Percentiles rank a stretch among this genome's conserved stretches.
Evolutionary conservation across 2,329 filamentous ascomycete species (phyloP).

Genomic region (Xylogone sp.): DNA sequence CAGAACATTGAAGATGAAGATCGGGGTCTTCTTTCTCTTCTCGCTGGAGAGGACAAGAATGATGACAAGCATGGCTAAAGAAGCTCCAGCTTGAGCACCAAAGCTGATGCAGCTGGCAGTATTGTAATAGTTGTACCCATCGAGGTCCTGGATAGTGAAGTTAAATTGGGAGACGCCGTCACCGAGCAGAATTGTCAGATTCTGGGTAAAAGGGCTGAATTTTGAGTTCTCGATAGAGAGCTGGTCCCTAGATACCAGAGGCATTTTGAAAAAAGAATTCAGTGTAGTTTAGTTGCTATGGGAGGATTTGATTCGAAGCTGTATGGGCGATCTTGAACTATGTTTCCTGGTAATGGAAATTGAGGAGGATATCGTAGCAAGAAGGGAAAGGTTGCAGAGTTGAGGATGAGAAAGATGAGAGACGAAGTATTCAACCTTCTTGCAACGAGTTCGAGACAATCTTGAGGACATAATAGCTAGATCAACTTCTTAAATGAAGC

Average conservation of each 20-base stretch:
- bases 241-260: constrained; percentile 4
- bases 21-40: constrained; percentile 52
- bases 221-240: not conserved
- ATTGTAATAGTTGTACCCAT: constrained; percentile 42
- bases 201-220: constrained; percentile 50
- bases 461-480: not conserved
- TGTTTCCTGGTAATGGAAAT: too few relatives aligned
- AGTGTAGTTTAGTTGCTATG: not conserved
- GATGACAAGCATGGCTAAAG: constrained; percentile 51
- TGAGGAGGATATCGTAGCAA: too few relatives aligned
- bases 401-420: not conserved
- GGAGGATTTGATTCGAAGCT: not conserved
- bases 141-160: constrained; percentile 37
- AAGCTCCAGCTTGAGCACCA: constrained; percentile 57
- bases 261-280: constrained; percentile 13
- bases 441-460: not conserved
- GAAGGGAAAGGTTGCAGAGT: not conserved
- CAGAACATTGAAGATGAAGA: constrained; percentile 57
- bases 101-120: constrained; percentile 51
- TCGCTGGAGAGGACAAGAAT: constrained; percentile 54
- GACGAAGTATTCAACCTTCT: not conserved
- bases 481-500: not conserved
- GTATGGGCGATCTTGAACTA: too few relatives aligned
- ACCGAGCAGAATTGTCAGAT: constrained; percentile 39
- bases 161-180: constrained; percentile 38